These are phyloP conservation scores for Colletotrichum sojae DNA, from an alignment of 2,329 filamentous ascomycete genomes.

Conservation along the genomic window DNA sequence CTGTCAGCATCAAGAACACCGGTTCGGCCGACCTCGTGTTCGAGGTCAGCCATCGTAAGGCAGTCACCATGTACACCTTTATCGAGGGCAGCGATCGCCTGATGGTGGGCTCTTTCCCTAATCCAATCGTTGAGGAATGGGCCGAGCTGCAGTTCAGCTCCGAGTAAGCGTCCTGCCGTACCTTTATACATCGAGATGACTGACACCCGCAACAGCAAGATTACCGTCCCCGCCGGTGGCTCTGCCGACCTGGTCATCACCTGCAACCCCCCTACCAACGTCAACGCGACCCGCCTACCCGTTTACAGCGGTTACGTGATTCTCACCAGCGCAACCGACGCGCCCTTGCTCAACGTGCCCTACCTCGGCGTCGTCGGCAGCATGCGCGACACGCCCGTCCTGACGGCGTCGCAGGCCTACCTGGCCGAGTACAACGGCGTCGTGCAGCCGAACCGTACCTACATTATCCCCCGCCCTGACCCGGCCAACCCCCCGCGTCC, in stretches of 20 bases:
- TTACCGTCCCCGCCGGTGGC: conserved; percentile 59
- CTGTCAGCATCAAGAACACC: conserved; percentile 70
- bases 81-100: conserved; percentile 51
- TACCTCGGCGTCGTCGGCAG: conserved; percentile 58
- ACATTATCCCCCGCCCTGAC: conserved; percentile 58
- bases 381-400: conserved; percentile 50
- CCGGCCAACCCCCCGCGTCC: conserved; percentile 45
- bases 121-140: conserved; percentile 55
- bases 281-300: conserved; percentile 54
- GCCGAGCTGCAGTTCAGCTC: conserved; percentile 60
- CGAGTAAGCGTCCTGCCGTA: conserved; percentile 15
- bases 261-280: conserved; percentile 55
- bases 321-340: conserved; percentile 56
- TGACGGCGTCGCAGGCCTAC: conserved; percentile 48
- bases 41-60: conserved; percentile 63
- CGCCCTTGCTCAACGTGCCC: conserved; percentile 53
- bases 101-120: conserved; percentile 58
- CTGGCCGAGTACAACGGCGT: conserved; percentile 43
- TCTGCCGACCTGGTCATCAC: conserved; percentile 61
- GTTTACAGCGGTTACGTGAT: conserved; percentile 59
- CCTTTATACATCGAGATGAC: rapidly evolving
- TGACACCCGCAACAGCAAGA: conserved; percentile 40
- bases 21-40: conserved; percentile 65
- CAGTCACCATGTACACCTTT: conserved; percentile 69
- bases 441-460: conserved; percentile 52